These are phyloP conservation scores for Abortiporus biennis DNA, from an alignment of 1,284 basidiomycete genomes.

Conservation along the genomic window DNA sequence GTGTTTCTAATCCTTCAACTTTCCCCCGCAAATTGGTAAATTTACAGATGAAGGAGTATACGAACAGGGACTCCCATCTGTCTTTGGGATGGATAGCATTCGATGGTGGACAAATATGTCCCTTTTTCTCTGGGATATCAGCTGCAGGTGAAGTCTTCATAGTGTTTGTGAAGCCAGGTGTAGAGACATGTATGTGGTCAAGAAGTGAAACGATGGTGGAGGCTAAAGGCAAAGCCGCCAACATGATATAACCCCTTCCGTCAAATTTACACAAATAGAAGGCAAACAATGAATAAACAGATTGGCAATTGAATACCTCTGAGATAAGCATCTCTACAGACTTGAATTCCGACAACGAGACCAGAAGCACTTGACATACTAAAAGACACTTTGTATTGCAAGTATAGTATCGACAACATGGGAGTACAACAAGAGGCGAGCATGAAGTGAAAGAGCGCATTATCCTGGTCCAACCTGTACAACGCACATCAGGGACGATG, in stretches of 20 bases:
- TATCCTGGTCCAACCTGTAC: constrained; percentile 77
- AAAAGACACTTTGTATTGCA: no score
- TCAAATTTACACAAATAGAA: constrained; percentile 27
- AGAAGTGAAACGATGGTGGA: constrained; percentile 19
- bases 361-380: no score
- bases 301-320: constrained; percentile 4
- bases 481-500: no score
- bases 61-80: constrained; percentile 81
- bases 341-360: neutral
- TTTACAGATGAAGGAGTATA: constrained; percentile 76
- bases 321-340: neutral
- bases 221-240: constrained; percentile 18
- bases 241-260: constrained; percentile 24
- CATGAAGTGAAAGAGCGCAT: constrained; percentile 19
- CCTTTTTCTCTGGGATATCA: constrained; percentile 40
- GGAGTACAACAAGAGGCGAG: constrained; percentile 2
- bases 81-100: constrained; percentile 65
- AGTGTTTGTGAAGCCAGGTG: constrained; percentile 17
- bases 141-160: constrained; percentile 20
- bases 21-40: constrained; percentile 70
- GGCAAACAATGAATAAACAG: constrained; percentile 24
- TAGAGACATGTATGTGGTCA: constrained; percentile 24
- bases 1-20: constrained; percentile 68
- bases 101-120: constrained; percentile 70
- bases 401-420: constrained; percentile 5